Evolutionary conservation across 139 green algal species (phyloP), one percentile per base, ranked within the genome.

Genomic region (Diplosphaera chodatii): DNA sequence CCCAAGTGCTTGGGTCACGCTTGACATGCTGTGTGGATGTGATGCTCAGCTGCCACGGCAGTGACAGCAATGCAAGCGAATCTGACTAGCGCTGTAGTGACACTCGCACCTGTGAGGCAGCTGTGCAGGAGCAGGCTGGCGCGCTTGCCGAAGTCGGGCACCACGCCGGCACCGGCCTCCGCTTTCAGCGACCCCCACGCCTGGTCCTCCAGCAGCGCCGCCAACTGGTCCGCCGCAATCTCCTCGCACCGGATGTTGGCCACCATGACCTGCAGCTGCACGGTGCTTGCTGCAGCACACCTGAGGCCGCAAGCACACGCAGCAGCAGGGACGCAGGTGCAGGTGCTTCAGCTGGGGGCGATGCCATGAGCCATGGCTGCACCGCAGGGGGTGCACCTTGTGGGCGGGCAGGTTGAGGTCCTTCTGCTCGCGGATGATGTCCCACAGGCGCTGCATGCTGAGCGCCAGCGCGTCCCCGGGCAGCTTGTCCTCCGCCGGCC

Each of bases 351-450:
- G n/a, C n/a, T n/a, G n/a, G n/a, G n/a, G n/a, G n/a, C n/a, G n/a
- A n/a, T n/a, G n/a, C n/a, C n/a, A n/a, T n/a, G n/a, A n/a, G n/a
- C n/a, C n/a, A n/a, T n/a, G n/a, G n/a, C n/a, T n/a, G n/a, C n/a
- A n/a, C n/a, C n/a, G n/a, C n/a, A n/a, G n/a, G n/a, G n/a, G 28
- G 78, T 31, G 72, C 37, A 93, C 91, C 84, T 94, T 94, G 86
- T 99, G 95, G 0, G 95, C 95, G 1, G 95, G 95, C 34, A 99
- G 84, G 74, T 99, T 94, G 65, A 99, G 89, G 84, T 99, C 94
- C 77, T 94, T 96, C 81, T 98, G 93, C 28, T 88, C 83, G 8
- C 77, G 77, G 32, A 99, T 92, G 64, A 95, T 80, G 29, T 91
- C 80, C 95, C 95, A 99, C 55, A 97, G 91, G 30, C 91, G 85